These are phyloP conservation scores for Turritis glabra DNA, from an alignment of 345 rosid species.

Conservation along the genomic window DNA sequence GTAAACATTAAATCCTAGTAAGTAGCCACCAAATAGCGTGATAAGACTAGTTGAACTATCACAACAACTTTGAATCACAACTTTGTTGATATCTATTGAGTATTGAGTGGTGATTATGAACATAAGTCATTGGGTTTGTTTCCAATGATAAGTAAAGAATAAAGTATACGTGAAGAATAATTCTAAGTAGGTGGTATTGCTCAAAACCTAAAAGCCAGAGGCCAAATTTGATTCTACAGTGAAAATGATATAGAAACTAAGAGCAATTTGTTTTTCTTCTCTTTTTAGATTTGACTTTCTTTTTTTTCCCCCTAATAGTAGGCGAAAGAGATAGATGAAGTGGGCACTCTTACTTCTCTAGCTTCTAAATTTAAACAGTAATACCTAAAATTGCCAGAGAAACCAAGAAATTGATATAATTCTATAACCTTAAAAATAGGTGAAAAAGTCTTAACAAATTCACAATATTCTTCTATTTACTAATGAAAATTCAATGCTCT, in stretches of 20 bases:
- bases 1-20: background rate
- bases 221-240: constrained; percentile 31
- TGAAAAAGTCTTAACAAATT: background rate
- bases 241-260: constrained; percentile 33
- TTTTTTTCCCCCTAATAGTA: constrained; percentile 4
- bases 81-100: constrained; percentile 23
- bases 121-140: constrained; percentile 28
- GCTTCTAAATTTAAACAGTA: constrained; percentile 13
- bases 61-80: constrained; percentile 26
- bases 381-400: constrained; percentile 19
- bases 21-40: constrained; percentile 21
- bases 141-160: constrained; percentile 34
- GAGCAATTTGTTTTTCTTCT: background rate
- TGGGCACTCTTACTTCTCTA: constrained; percentile 41
- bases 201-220: constrained; percentile 13
- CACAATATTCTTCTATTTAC: constrained; percentile 3
- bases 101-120: constrained; percentile 30
- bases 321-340: constrained; percentile 29
- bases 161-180: constrained; percentile 45
- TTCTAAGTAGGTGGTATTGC: constrained; percentile 38
- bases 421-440: background rate
- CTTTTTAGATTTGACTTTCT: constrained; percentile 20
- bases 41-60: constrained; percentile 28
- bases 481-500: constrained; percentile 29
- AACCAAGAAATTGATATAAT: constrained; percentile 1